A percentile compares a stretch with the other conserved stretches of the same genome.
Evolutionary conservation across 345 rosid species (phyloP).

Genomic region (Lagerstroemia speciosa): DNA sequence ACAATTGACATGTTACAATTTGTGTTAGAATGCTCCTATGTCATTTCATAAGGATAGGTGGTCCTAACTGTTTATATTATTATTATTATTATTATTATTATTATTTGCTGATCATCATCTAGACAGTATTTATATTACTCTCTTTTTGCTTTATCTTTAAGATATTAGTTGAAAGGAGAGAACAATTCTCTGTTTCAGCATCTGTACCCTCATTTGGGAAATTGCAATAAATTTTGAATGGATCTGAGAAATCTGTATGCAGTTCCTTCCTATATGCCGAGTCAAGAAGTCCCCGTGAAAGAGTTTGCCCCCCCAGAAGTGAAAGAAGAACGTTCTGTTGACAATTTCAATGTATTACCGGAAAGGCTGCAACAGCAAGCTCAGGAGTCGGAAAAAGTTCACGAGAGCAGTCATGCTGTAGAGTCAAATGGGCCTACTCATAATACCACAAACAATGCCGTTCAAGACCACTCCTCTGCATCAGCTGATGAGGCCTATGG

Average conservation of each 20-base stretch:
- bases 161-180: background rate
- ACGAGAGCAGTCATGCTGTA: constrained; percentile 21
- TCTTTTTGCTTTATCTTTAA: background rate
- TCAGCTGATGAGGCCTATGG: constrained; percentile 38
- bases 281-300: constrained; percentile 37
- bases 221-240: background rate
- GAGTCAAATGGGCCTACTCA: constrained; percentile 33
- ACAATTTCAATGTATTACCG: constrained; percentile 24
- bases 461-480: constrained; percentile 30
- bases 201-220: background rate
- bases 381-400: constrained; percentile 21
- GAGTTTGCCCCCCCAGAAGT: constrained; percentile 29
- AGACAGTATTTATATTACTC: background rate
- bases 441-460: constrained; percentile 12
- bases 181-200: background rate
- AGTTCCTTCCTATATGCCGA: constrained; percentile 43
- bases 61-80: no score
- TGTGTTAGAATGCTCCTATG: no score
- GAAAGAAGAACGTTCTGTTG: constrained; percentile 41
- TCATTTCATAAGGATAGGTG: no score
- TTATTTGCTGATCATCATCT: no score
- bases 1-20: no score
- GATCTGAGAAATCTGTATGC: constrained; percentile 6
- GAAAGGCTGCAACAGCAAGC: constrained; percentile 40
- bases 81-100: no score